Conservation (phyloP, 2,329 filamentous ascomycete genomes). For the Xylaria sp. region DNA sequence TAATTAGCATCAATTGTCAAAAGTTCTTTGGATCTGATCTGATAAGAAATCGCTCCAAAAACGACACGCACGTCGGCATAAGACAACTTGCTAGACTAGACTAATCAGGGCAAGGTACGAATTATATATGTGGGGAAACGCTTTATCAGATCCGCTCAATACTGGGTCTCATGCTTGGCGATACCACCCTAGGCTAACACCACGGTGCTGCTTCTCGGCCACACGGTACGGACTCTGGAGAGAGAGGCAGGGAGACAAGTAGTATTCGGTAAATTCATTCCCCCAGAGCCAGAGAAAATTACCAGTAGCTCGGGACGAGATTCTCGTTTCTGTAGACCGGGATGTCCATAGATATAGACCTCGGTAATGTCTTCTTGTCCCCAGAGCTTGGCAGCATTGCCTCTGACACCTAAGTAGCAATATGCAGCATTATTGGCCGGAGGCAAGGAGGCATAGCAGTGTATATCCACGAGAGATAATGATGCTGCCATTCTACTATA, state of each 20-base stretch:
- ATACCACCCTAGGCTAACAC: slow-evolving; percentile 1
- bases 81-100: slow-evolving; percentile 14
- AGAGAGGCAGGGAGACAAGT: no score
- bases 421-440: not conserved
- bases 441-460: not conserved
- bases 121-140: slow-evolving; percentile 33
- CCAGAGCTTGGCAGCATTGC: not conserved
- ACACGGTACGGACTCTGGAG: not conserved
- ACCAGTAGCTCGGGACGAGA: not conserved
- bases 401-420: not conserved
- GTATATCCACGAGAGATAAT: not conserved
- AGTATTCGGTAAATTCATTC: not conserved
- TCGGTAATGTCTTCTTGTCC: not conserved
- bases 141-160: slow-evolving; percentile 47
- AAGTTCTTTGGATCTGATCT: slow-evolving; percentile 31
- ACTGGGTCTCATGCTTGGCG: slow-evolving; percentile 35
- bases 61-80: slow-evolving; percentile 24
- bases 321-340: not conserved
- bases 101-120: slow-evolving; percentile 15
- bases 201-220: not conserved
- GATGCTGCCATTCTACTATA: not conserved
- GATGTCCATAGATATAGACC: not conserved
- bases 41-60: slow-evolving; percentile 24
- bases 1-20: not conserved
- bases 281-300: not conserved